Evolutionary conservation across 139 green algal genomes (phyloP), one percentile per base, ranked within the genome.

Genomic region (Picochlorum sp.): DNA sequence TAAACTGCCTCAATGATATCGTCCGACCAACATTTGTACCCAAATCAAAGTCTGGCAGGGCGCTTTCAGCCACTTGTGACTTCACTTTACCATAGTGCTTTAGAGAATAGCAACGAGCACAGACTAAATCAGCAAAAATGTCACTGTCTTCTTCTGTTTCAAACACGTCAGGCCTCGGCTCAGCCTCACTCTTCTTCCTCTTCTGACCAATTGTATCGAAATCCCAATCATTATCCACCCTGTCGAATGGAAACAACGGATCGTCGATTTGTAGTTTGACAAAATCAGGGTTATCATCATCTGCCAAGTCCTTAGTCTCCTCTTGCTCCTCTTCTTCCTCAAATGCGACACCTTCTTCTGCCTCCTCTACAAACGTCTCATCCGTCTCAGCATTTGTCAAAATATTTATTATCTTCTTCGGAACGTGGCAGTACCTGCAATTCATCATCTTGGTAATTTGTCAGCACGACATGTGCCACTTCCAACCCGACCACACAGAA

Each of bases 21-120:
- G 85, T 90, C 16, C 61, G 64, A 12, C 84, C 84, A 13, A 94
- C 80, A 50, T 77, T 78, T 58, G 68, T 72, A 31, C 45, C 79
- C 1, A 96, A 76, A 65, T 95, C 84, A 74, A 96, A 96, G 2
- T 66, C 72, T 1, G 87, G 87, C 44, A 94, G 62, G 18, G 52
- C 20, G 0, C 30, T 53, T 69, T 94, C 88, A 3, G 79, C 81
- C 20, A 31, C 44, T 4, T 45, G 47, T 22, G 66, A 33, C 63
- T 89, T 86, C 6, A 95, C 60, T 22, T 74, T 73, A 30, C 88
- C 85, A 51, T 89, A 81, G 69, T 96, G 70, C 6, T 53, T 72
- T 25, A 98, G 73, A 2, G 81, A 89, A 72, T 85, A 91, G 72
- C 90, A 98, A 7, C 91, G 77, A 18, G 87, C 84, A 57, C 91